Evolutionary conservation across 2,329 filamentous ascomycete species (phyloP).

Genomic region (Gremmenia infestans): DNA sequence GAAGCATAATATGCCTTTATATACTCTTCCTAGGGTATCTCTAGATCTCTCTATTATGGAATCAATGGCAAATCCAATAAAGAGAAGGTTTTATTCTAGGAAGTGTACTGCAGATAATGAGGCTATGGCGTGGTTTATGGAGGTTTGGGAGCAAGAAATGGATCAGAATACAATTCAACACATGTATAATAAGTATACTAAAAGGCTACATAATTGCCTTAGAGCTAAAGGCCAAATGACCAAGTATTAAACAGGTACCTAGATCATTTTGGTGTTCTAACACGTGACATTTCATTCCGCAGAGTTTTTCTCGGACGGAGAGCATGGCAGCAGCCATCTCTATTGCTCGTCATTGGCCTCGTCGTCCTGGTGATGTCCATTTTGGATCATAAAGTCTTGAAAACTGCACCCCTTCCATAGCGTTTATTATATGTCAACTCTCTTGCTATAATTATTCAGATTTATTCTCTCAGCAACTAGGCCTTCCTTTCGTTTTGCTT

Average conservation of each 20-base stretch:
- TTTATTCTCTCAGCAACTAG: too few relatives aligned
- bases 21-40: neutral
- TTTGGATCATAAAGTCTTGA: too few relatives aligned
- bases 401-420: too few relatives aligned
- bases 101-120: neutral
- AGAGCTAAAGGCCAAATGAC: neutral
- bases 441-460: too few relatives aligned
- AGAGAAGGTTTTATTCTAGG: neutral
- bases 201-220: neutral
- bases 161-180: neutral
- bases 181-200: neutral
- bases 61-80: neutral
- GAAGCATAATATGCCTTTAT: neutral
- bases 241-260: neutral
- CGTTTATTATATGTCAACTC: too few relatives aligned
- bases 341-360: too few relatives aligned
- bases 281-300: too few relatives aligned
- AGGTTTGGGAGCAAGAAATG: neutral
- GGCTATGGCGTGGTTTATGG: neutral
- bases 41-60: constrained; percentile 2
- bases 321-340: too few relatives aligned
- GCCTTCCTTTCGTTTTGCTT: too few relatives aligned
- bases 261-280: too few relatives aligned
- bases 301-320: too few relatives aligned
- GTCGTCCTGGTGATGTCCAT: too few relatives aligned